phyloP scores from a whole-genome alignment of 179 eudicot genomes.

The Monotropa hypopitys region DNA sequence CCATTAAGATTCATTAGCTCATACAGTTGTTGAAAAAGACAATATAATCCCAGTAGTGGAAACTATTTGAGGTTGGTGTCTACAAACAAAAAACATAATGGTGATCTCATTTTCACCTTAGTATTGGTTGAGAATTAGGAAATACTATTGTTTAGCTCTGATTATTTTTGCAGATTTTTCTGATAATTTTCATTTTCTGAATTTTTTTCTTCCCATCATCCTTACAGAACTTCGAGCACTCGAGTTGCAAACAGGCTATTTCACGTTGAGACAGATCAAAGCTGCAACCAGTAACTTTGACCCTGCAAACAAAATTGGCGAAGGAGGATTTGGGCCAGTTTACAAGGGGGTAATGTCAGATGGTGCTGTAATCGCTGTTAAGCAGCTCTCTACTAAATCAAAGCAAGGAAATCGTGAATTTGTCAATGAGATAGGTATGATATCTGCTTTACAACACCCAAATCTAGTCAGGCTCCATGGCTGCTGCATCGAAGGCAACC shows the following conservation, averaged over 20 bases:
- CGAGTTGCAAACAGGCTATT: slow-evolving; percentile 35
- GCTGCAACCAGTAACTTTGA: slow-evolving; percentile 40
- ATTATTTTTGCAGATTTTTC: background rate
- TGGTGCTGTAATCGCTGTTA: slow-evolving; percentile 63
- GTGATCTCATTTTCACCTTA: background rate
- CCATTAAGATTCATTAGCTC: background rate
- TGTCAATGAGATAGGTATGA: slow-evolving; percentile 83
- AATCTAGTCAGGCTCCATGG: slow-evolving; percentile 75
- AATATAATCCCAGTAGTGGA: background rate
- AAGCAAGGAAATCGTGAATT: slow-evolving; percentile 88
- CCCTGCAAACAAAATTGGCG: slow-evolving; percentile 41
- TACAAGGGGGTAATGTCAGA: slow-evolving; percentile 63
- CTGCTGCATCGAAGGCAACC: slow-evolving; percentile 77
- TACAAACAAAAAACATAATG: background rate
- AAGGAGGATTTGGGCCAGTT: slow-evolving; percentile 54
- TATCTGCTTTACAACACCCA: slow-evolving; percentile 79
- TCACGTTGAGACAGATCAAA: slow-evolving; percentile 39
- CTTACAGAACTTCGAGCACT: slow-evolving; percentile 24
- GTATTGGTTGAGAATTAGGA: background rate
- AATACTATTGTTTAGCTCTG: background rate
- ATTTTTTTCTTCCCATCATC: background rate
- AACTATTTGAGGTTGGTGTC: background rate
- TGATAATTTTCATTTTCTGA: background rate
- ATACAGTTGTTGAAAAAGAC: background rate
- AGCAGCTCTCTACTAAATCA: slow-evolving; percentile 77